Base-by-base conservation (phyloP, 1,284 basidiomycete genomes). In the Schizophyllum amplum region DNA sequence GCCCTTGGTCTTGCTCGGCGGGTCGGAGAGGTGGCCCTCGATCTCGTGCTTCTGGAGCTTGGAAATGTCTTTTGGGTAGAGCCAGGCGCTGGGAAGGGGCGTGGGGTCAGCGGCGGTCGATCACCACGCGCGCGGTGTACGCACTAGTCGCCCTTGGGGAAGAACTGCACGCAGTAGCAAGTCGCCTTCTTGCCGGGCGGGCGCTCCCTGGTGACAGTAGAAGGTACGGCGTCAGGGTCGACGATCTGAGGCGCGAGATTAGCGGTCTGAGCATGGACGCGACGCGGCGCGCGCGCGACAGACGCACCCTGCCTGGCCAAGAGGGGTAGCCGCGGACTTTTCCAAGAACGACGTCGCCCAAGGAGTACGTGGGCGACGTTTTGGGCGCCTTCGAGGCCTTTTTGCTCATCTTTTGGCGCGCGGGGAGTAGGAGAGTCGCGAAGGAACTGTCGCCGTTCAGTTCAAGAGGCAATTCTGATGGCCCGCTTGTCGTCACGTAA, bases 291-390 rank as follows among this genome's bases (percentile, higher is more conserved):
- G 24, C 15, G 11, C 11, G 42, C 11, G 11, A 46, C n/a, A 56
- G 20, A 75, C 87, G 68, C 66, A 93, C 92, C 75, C 88, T 87
- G 67, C 84, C 90, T 59, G 92, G 92, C 95, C 95, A 98, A 25
- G 90, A 81, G 13, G 96, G 93, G 75, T 81, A 98, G 15, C 96
- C 95, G 74, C 91, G 91, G 68, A 99, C 77, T 76, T 97, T 94
- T 47, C 84, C 93, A 59, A 98, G 83, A 27, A 98, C 94, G 65
- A 94, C 80, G 69, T 97, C 94, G 68, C 89, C 71, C 24, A 66
- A 61, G 23, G 68, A 67, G 59, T 79, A 79, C 17, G 70, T 69
- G 9, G 69, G 63, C 24, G 66, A 64, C 57, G 73, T 70, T 62
- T 74, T 78, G 55, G 67, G 70, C 52, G 73, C 65, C 71, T 82